These are phyloP conservation scores for Aspergillus aculeatus DNA, from an alignment of 2,329 filamentous ascomycete genomes.

Conservation along the genomic window DNA sequence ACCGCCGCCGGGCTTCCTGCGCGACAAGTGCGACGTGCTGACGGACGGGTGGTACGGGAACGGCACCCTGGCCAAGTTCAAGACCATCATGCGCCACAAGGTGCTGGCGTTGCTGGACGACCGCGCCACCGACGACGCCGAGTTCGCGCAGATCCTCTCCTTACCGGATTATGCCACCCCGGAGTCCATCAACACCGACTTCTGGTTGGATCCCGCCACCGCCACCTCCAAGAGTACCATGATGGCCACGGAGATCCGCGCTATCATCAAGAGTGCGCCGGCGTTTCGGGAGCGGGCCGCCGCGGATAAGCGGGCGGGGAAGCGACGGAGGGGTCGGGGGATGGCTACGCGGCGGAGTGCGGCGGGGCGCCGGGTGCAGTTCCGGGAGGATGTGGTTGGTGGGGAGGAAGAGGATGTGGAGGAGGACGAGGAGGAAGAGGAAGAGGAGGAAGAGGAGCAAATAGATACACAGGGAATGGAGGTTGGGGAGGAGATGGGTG, in stretches of 20 bases:
- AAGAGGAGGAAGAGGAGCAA: slow-evolving; percentile 26
- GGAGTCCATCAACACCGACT: slow-evolving; percentile 21
- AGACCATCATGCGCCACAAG: slow-evolving; percentile 85
- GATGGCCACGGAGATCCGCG: slow-evolving; percentile 38
- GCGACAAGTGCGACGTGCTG: slow-evolving; percentile 57
- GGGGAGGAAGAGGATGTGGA: slow-evolving; percentile 15
- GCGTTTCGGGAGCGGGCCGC: slow-evolving; percentile 26
- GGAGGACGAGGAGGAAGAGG: slow-evolving; percentile 33
- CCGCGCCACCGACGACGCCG: slow-evolving; percentile 30
- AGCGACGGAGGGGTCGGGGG: slow-evolving; percentile 1
- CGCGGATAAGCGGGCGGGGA: not conserved
- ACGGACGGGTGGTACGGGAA: slow-evolving; percentile 82
- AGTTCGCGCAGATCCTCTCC: slow-evolving; percentile 36
- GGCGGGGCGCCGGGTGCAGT: slow-evolving; percentile 17
- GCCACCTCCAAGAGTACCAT: slow-evolving; percentile 26
- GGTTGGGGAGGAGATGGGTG: slow-evolving; percentile 20
- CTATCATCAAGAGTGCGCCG: slow-evolving; percentile 33
- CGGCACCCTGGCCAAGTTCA: slow-evolving; percentile 78
- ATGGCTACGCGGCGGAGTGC: slow-evolving; percentile 6
- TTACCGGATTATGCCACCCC: slow-evolving; percentile 39
- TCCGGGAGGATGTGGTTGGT: slow-evolving; percentile 20
- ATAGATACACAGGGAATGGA: not conserved
- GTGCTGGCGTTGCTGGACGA: slow-evolving; percentile 63
- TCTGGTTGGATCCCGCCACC: slow-evolving; percentile 26
- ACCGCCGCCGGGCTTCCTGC: slow-evolving; percentile 48